These are phyloP conservation scores for Torulaspora franciscae DNA, from an alignment of 805 yeast species.

Conservation along the genomic window DNA sequence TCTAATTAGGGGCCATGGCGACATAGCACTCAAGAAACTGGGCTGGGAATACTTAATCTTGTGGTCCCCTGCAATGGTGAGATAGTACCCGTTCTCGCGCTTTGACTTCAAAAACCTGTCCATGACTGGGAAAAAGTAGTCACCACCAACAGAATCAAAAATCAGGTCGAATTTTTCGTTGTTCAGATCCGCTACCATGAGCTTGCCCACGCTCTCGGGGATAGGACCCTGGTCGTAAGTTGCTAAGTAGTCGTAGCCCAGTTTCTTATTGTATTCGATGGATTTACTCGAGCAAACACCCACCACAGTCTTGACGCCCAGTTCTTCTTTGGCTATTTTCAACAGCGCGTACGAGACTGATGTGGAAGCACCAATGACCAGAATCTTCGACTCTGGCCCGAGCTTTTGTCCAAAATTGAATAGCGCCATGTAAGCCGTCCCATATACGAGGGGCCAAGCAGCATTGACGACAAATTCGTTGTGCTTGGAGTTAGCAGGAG, in stretches of 20 bases:
- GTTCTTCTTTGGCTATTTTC: slow-evolving; percentile 50
- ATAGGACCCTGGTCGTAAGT: slow-evolving; percentile 49
- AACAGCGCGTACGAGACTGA: slow-evolving; percentile 55
- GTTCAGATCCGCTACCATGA: slow-evolving; percentile 28
- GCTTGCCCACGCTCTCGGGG: slow-evolving; percentile 35
- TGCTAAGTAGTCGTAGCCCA: slow-evolving; percentile 57
- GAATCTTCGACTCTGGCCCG: slow-evolving; percentile 44
- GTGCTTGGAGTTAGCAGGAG: slow-evolving; percentile 33
- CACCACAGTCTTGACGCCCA: slow-evolving; percentile 47
- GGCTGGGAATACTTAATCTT: slow-evolving; percentile 31
- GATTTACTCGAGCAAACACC: slow-evolving; percentile 53
- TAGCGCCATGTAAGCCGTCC: slow-evolving; percentile 52
- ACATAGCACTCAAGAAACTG: slow-evolving; percentile 4
- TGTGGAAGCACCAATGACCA: slow-evolving; percentile 72
- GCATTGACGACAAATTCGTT: slow-evolving; percentile 36
- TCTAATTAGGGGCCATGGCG: slow-evolving; percentile 15
- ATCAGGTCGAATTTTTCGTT: slow-evolving; percentile 54
- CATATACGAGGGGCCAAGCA: slow-evolving; percentile 57
- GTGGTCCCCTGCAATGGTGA: slow-evolving; percentile 54
- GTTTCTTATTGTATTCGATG: slow-evolving; percentile 37
- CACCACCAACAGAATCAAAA: slow-evolving; percentile 61
- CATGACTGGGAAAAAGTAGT: slow-evolving; percentile 43
- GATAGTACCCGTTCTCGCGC: slow-evolving; percentile 45
- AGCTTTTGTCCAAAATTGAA: slow-evolving; percentile 35
- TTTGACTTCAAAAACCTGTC: slow-evolving; percentile 43